These are phyloP conservation scores for Bipolaris sorokiniana DNA, from an alignment of 2,329 filamentous ascomycete genomes.

Conservation along the genomic window DNA sequence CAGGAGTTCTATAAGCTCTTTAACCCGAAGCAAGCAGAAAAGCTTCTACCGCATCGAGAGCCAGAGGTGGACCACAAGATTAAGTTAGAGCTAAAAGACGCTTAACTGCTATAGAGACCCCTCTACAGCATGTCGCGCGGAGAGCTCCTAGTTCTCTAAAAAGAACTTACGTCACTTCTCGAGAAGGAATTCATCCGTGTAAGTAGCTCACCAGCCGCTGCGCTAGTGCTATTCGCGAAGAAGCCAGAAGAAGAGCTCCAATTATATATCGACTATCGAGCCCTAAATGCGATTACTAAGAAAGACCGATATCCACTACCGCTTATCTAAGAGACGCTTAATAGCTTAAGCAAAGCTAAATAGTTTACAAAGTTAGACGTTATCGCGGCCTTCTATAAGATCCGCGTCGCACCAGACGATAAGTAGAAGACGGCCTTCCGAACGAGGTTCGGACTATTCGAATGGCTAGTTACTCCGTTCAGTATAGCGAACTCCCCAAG, in stretches of 20 bases:
- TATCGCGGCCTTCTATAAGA: too few species aligned
- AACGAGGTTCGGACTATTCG: slow-evolving; percentile 40
- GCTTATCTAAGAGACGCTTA: too few species aligned
- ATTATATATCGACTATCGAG: too few species aligned
- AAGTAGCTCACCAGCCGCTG: too few species aligned
- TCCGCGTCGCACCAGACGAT: slow-evolving; percentile 1
- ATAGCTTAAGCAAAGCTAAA: too few species aligned
- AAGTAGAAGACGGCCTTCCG: slow-evolving; percentile 45
- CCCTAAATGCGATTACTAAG: slow-evolving; percentile 23
- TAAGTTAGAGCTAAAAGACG: not conserved
- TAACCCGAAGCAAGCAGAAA: not conserved
- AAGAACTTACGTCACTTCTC: too few species aligned
- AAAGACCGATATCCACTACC: too few species aligned
- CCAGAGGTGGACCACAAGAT: not conserved
- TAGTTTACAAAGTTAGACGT: too few species aligned
- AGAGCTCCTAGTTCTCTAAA: not conserved
- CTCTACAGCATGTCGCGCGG: not conserved
- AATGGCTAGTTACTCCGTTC: slow-evolving; percentile 44
- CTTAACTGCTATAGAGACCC: not conserved
- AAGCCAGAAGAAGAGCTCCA: too few species aligned
- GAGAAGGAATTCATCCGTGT: too few species aligned
- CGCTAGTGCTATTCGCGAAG: too few species aligned
- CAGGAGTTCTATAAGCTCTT: not conserved
- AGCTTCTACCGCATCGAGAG: not conserved
- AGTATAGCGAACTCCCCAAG: slow-evolving; percentile 19